A percentile compares a stretch with the other conserved stretches of the same genome.
phyloP scores from a whole-genome alignment of 192 early-diverging fungal species.

The Coemansia sp. region DNA sequence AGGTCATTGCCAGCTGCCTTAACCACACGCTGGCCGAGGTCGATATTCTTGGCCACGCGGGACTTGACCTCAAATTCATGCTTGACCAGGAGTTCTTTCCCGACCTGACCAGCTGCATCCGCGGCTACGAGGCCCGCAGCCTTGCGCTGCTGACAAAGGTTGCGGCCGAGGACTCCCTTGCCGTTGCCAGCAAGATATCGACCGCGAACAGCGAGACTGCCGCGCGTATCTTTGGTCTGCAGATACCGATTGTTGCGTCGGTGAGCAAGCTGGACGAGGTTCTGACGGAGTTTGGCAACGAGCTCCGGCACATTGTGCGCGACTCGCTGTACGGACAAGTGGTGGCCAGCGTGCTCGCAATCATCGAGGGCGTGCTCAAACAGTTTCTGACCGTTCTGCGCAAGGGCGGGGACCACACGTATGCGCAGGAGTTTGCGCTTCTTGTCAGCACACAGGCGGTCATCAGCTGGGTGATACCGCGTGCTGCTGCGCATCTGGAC shows the following conservation, averaged over 20 bases:
- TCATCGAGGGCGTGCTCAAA: constrained; percentile 56
- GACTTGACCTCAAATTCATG: constrained; percentile 82
- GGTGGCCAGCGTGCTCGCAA: constrained; percentile 46
- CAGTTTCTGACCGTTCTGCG: constrained; percentile 49
- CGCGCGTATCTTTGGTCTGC: constrained; percentile 37
- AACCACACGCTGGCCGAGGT: constrained; percentile 75
- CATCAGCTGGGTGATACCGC: constrained; percentile 54
- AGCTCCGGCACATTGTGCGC: constrained; percentile 54
- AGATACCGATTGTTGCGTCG: constrained; percentile 44
- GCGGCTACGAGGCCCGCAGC: constrained; percentile 66
- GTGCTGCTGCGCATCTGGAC: constrained; percentile 43
- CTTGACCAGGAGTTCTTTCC: constrained; percentile 78
- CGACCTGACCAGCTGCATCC: constrained; percentile 70
- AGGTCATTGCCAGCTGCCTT: constrained; percentile 82
- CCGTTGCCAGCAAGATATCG: constrained; percentile 55
- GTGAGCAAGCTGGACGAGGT: constrained; percentile 52
- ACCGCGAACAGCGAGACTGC: constrained; percentile 23
- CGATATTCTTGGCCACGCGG: constrained; percentile 76
- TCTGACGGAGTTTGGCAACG: constrained; percentile 52
- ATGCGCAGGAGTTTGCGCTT: constrained; percentile 47
- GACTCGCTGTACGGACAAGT: constrained; percentile 59
- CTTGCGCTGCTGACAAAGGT: constrained; percentile 65
- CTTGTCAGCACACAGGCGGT: constrained; percentile 53
- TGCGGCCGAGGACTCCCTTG: constrained; percentile 69
- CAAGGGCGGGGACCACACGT: constrained; percentile 14